Percentiles rank a stretch among this genome's conserved stretches.
Conservation (phyloP, 148 eudicot genomes). For the Chenopodium suecicum region DNA sequence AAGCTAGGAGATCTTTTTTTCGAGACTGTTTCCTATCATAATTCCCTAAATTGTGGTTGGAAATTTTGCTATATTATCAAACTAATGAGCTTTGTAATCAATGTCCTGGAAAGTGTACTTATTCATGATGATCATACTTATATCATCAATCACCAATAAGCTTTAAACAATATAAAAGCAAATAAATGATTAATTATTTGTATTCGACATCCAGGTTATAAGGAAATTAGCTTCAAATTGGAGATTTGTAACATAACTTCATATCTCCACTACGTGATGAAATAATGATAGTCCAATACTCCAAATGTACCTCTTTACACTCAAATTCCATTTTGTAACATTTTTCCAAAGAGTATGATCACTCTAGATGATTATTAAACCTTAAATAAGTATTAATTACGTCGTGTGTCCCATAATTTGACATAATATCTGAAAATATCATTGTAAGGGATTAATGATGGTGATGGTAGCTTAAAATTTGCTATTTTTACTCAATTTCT, state of each 20-base stretch:
- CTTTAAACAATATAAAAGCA: neutral
- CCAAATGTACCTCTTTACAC: too few relatives aligned
- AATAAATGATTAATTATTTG: neutral
- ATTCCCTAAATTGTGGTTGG: constrained; percentile 5
- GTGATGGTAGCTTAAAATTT: too few relatives aligned
- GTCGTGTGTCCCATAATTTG: too few relatives aligned
- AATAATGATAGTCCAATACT: neutral
- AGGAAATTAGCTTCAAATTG: neutral
- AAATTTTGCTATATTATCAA: neutral
- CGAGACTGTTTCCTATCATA: neutral
- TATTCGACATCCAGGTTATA: neutral
- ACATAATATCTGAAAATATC: too few relatives aligned
- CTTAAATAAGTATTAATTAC: too few relatives aligned
- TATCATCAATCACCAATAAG: neutral
- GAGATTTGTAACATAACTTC: neutral
- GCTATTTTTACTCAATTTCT: too few relatives aligned
- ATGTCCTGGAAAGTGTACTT: neutral
- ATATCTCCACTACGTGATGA: neutral
- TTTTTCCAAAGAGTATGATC: too few relatives aligned
- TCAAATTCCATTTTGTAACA: too few relatives aligned
- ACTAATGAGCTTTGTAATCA: neutral
- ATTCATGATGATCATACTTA: neutral
- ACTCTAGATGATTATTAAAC: too few relatives aligned
- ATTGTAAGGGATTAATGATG: too few relatives aligned
- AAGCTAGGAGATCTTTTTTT: neutral